A percentile compares a stretch with the other conserved stretches of the same genome.
Conservation (phyloP, 257 asterid species). For the Apocynum venetum region DNA sequence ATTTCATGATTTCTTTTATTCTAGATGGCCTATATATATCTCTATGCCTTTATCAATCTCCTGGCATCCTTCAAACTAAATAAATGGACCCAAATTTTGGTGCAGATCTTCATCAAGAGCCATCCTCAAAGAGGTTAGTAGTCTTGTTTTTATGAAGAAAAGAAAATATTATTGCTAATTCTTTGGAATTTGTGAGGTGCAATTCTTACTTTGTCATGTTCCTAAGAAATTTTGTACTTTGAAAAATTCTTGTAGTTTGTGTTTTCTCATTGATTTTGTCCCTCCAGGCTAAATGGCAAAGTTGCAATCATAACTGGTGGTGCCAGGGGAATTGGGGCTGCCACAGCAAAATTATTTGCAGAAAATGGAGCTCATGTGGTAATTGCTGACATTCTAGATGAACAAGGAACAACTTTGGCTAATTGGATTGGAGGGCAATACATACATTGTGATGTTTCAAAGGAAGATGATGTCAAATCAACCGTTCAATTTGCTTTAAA, state of each 20-base stretch:
- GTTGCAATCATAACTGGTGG: constrained; percentile 84
- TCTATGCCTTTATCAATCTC: neutral
- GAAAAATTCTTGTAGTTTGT: neutral
- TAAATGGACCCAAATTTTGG: constrained; percentile 9
- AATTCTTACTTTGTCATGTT: too few species aligned
- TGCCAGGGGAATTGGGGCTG: constrained; percentile 85
- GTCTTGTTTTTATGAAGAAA: too few species aligned
- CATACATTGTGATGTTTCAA: constrained; percentile 64
- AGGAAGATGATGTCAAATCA: constrained; percentile 50
- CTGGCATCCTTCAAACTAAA: neutral
- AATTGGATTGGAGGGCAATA: constrained; percentile 44
- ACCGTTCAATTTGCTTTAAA: constrained; percentile 40
- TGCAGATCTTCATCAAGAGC: neutral
- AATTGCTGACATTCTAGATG: constrained; percentile 67
- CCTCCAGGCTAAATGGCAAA: constrained; percentile 40
- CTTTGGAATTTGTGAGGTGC: too few species aligned
- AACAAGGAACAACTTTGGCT: constrained; percentile 43
- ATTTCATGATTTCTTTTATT: too few species aligned
- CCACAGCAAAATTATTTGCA: constrained; percentile 57
- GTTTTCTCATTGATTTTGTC: neutral
- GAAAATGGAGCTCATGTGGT: constrained; percentile 59
- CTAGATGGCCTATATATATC: neutral
- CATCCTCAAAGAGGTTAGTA: constrained; percentile 22
- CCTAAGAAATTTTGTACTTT: too few species aligned
- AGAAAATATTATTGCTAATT: too few species aligned